Percentiles rank a stretch among this genome's conserved stretches.
Conservation (phyloP, 345 rosid genomes). For the Arabidopsis suecica region DNA sequence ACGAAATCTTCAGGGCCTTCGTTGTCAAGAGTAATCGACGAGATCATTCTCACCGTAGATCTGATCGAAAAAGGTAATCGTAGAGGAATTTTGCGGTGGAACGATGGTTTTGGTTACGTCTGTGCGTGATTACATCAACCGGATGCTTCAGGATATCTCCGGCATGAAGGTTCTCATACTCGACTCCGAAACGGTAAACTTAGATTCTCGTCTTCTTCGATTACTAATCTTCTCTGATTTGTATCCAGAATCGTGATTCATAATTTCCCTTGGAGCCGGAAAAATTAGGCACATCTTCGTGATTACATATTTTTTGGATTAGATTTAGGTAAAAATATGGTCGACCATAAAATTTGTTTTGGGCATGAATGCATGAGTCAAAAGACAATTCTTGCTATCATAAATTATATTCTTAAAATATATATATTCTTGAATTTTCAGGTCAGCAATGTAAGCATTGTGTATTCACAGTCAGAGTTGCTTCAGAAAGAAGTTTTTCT, state of each 20-base stretch:
- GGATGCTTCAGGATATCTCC: conserved; percentile 95
- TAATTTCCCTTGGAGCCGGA: neutral
- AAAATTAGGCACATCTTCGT: neutral
- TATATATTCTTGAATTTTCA: conserved; percentile 46
- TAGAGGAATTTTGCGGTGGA: conserved; percentile 10
- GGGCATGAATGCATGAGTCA: too few relatives aligned
- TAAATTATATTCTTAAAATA: too few relatives aligned
- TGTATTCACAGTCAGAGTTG: conserved; percentile 90
- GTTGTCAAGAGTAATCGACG: neutral
- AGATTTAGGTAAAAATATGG: too few relatives aligned
- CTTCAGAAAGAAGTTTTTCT: conserved; percentile 95
- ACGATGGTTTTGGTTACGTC: conserved; percentile 82
- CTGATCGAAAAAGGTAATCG: conserved; percentile 23
- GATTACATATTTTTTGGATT: neutral
- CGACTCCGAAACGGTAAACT: conserved; percentile 86
- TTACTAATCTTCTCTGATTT: neutral
- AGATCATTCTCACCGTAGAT: conserved; percentile 36
- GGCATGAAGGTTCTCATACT: conserved; percentile 99
- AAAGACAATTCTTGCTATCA: too few relatives aligned
- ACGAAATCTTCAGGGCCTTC: conserved; percentile 10
- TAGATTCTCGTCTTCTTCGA: conserved; percentile 18
- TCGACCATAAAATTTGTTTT: too few relatives aligned
- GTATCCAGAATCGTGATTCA: neutral
- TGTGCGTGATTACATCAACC: conserved; percentile 85
- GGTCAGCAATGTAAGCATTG: conserved; percentile 94